phyloP scores from a whole-genome alignment of 768 basidiomycete genomes.

The Mycena pura region DNA sequence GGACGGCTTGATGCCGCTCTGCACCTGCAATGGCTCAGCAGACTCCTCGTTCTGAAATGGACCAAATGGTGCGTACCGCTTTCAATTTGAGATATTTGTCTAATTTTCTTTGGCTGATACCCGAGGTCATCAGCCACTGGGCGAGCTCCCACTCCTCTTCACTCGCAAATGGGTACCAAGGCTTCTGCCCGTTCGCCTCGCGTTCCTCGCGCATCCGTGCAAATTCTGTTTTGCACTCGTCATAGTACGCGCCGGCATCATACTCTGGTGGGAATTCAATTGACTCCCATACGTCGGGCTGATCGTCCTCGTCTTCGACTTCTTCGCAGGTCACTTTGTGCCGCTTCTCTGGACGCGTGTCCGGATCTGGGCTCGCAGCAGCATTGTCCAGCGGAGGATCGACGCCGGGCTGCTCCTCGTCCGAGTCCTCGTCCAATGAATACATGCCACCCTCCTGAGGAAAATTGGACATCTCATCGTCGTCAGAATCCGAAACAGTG shows the following conservation, averaged over 20 bases:
- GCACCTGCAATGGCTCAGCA: neutral
- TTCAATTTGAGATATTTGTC: conserved; percentile 37
- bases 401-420: too few relatives aligned
- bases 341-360: too few relatives aligned
- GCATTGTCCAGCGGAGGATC: too few relatives aligned
- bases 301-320: neutral
- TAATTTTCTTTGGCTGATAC: conserved; percentile 33
- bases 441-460: too few relatives aligned
- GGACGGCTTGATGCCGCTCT: neutral
- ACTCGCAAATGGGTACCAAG: conserved; percentile 35
- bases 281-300: neutral
- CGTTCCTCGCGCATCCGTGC: conserved; percentile 14
- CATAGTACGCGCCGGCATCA: neutral
- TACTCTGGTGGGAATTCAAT: neutral
- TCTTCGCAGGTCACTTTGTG: too few relatives aligned
- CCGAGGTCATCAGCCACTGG: conserved; percentile 34
- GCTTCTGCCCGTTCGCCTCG: conserved; percentile 1
- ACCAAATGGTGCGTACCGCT: conserved; percentile 6
- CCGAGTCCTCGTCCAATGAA: too few relatives aligned
- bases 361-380: too few relatives aligned
- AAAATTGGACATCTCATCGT: too few relatives aligned
- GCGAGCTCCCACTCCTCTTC: conserved; percentile 40
- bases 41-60: too few relatives aligned
- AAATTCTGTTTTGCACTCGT: conserved; percentile 13
- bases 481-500: too few relatives aligned